A percentile compares a stretch with the other conserved stretches of the same genome.
Evolutionary conservation across 148 eudicot species (phyloP).

Genomic region (Rhododendron williamsianum): DNA sequence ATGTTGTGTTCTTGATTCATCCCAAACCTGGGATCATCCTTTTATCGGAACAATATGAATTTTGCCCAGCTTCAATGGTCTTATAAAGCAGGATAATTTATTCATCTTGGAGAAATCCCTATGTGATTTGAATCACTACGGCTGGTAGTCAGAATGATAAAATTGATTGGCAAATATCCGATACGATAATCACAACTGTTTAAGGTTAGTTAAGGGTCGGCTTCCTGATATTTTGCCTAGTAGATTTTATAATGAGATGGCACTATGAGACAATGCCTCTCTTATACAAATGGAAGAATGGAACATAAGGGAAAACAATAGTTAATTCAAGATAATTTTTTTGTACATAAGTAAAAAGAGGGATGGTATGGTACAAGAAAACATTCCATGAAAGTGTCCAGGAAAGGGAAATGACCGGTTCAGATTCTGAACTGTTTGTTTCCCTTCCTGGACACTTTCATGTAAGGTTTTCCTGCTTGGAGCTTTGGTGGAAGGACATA

Average conservation of each 20-base stretch:
- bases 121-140: neutral
- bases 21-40: neutral
- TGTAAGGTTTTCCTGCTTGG: slow-evolving; percentile 44
- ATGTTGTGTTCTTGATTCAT: neutral
- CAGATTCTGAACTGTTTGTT: too few species aligned
- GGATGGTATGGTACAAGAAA: too few species aligned
- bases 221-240: neutral
- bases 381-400: too few species aligned
- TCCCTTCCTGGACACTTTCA: too few species aligned
- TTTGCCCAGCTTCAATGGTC: neutral
- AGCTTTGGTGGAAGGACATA: slow-evolving; percentile 71
- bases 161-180: neutral
- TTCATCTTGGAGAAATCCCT: too few species aligned
- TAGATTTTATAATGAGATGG: neutral
- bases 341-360: neutral
- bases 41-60: neutral
- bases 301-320: neutral
- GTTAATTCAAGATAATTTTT: neutral
- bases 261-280: neutral
- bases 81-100: neutral
- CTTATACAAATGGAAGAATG: neutral
- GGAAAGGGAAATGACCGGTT: too few species aligned
- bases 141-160: neutral
- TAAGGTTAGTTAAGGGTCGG: neutral
- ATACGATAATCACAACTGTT: neutral